Percentiles rank a stretch among this genome's conserved stretches.
phyloP scores from a whole-genome alignment of 106 monocot genomes.

The Cymbidium sinense region DNA sequence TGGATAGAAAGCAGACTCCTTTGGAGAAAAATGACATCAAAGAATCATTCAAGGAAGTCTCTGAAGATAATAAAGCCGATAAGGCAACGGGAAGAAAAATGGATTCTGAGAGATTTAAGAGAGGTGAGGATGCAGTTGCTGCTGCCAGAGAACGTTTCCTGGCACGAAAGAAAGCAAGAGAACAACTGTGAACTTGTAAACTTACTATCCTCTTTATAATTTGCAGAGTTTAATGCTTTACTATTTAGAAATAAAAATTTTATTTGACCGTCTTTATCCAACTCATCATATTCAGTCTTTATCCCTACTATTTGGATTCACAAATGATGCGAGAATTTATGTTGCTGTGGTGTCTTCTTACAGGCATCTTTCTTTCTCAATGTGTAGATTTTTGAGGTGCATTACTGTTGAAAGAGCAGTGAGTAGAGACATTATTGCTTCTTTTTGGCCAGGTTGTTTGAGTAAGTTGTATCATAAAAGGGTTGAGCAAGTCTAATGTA shows the following conservation, averaged over 20 bases:
- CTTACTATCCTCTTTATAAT: not conserved
- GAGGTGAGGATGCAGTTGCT: conserved; percentile 64
- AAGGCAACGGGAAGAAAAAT: conserved; percentile 10
- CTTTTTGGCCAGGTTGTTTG: no score
- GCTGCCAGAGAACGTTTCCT: conserved; percentile 65
- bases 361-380: not conserved
- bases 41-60: not conserved
- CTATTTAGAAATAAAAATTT: not conserved
- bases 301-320: no score
- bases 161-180: conserved; percentile 75
- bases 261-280: not conserved
- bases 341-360: no score
- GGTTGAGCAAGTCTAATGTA: no score
- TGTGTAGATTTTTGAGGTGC: not conserved
- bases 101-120: conserved; percentile 33
- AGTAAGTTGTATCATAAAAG: no score
- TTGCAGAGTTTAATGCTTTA: not conserved
- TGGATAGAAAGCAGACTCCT: not conserved
- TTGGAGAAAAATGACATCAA: not conserved
- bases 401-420: no score
- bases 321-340: no score
- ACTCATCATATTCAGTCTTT: no score
- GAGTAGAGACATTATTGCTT: no score
- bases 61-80: conserved; percentile 13
- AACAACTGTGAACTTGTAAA: conserved; percentile 4